Conservation (phyloP, 441 rosid species). For the Gossypium lobatum region DNA sequence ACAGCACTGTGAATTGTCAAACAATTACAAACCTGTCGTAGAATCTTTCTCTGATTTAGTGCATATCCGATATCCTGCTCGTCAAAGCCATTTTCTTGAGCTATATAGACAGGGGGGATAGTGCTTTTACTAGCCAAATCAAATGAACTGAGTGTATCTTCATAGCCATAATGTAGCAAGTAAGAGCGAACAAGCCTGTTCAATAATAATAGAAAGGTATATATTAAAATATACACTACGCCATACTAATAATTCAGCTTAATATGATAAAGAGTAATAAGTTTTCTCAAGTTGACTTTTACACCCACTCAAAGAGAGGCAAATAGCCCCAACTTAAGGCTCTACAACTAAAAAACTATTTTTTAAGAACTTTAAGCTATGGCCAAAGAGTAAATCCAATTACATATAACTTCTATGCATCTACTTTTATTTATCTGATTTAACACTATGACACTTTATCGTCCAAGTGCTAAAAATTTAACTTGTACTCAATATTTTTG, state of each 20-base stretch:
- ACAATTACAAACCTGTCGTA: slow-evolving; percentile 63
- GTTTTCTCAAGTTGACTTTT: background rate
- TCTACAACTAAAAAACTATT: background rate
- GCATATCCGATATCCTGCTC: slow-evolving; percentile 61
- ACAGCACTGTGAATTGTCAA: background rate
- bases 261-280: background rate
- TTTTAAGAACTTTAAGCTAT: background rate
- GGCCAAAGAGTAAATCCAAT: background rate
- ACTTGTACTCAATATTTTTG: background rate
- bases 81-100: slow-evolving; percentile 54
- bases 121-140: slow-evolving; percentile 68
- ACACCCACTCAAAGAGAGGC: background rate
- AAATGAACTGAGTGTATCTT: slow-evolving; percentile 81
- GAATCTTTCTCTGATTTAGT: slow-evolving; percentile 61
- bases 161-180: slow-evolving; percentile 84
- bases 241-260: background rate
- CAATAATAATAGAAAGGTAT: slow-evolving; percentile 11
- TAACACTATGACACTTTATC: background rate
- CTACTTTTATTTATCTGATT: background rate
- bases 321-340: background rate
- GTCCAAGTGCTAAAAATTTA: background rate
- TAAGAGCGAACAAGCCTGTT: slow-evolving; percentile 84
- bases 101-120: slow-evolving; percentile 57
- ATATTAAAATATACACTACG: background rate
- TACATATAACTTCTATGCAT: background rate